Evolutionary conservation across 805 yeast genomes (phyloP).

Genomic region (Kurtzmaniella fragi): DNA sequence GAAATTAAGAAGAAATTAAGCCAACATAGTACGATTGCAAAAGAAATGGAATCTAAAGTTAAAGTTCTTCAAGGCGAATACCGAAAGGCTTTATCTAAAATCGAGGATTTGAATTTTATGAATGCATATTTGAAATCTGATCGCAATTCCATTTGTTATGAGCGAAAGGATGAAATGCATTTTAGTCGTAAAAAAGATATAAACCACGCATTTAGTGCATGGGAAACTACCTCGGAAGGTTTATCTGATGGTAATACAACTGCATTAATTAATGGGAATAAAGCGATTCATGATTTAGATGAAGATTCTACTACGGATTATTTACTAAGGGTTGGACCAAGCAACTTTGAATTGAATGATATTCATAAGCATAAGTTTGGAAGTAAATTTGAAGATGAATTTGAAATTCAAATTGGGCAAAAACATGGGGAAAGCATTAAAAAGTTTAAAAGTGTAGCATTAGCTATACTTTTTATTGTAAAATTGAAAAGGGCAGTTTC

Average conservation of each 20-base stretch:
- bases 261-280: background rate
- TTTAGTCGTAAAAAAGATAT: background rate
- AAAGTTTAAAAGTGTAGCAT: no score
- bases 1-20: background rate
- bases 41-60: background rate
- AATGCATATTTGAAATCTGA: background rate
- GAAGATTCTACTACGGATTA: background rate
- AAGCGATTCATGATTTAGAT: background rate
- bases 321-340: no score
- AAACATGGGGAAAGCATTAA: no score
- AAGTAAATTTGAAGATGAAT: no score
- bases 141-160: background rate
- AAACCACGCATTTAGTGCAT: background rate
- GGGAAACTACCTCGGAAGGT: no score
- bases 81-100: background rate
- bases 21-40: background rate
- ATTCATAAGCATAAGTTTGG: no score
- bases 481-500: no score
- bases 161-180: background rate
- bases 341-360: no score
- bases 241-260: background rate
- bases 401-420: no score
- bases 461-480: no score
- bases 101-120: slow-evolving; percentile 1
- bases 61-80: slow-evolving; percentile 1